phyloP scores from a whole-genome alignment of 106 monocot genomes.

The Chionographis japonica region DNA sequence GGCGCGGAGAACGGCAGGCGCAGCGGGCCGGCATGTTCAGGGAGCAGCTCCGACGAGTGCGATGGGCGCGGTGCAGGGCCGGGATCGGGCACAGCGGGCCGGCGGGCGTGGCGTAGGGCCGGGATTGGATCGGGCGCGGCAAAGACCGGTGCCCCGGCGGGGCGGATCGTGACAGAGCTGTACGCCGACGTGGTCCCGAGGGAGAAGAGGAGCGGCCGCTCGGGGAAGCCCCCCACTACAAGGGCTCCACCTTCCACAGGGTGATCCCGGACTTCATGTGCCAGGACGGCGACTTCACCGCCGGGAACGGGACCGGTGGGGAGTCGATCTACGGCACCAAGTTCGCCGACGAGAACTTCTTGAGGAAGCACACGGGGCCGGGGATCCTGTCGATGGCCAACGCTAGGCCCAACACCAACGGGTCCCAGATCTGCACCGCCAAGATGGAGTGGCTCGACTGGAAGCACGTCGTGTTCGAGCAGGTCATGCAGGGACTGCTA shows the following conservation, averaged over 20 bases:
- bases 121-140: too few species aligned
- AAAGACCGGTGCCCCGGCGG: too few species aligned
- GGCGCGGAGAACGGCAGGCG: too few species aligned
- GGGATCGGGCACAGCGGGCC: too few species aligned
- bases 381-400: too few species aligned
- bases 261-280: slow-evolving; percentile 34
- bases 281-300: slow-evolving; percentile 38
- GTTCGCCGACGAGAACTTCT: slow-evolving; percentile 32
- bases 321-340: slow-evolving; percentile 34
- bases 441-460: slow-evolving; percentile 13
- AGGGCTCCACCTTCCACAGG: slow-evolving; percentile 24
- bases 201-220: slow-evolving; percentile 19
- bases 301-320: slow-evolving; percentile 30
- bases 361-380: too few species aligned
- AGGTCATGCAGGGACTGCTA: slow-evolving; percentile 19
- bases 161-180: too few species aligned
- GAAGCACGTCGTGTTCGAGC: slow-evolving; percentile 23
- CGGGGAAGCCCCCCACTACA: slow-evolving; percentile 31
- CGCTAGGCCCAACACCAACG: too few species aligned
- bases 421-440: slow-evolving; percentile 21
- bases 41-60: too few species aligned
- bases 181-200: too few species aligned
- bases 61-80: too few species aligned
- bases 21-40: slow-evolving; percentile 20
- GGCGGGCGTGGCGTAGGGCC: too few species aligned